Evolutionary conservation across 2,329 filamentous ascomycete species (phyloP).

Genomic region (Peltaster fructicola): DNA sequence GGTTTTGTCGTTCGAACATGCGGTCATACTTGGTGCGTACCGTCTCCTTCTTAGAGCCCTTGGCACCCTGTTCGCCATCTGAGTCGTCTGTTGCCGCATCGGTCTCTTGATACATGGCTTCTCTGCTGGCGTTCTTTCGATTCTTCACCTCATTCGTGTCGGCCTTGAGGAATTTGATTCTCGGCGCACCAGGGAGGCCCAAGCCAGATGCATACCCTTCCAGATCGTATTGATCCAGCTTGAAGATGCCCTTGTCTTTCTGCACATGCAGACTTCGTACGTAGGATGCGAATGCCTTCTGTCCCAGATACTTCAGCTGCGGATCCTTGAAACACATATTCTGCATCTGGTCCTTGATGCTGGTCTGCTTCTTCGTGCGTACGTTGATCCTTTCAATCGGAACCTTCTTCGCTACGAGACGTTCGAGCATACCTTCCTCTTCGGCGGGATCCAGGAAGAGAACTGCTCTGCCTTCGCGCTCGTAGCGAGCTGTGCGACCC

Average conservation of each 20-base stretch:
- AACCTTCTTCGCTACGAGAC: conserved; percentile 76
- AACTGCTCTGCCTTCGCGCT: conserved; percentile 72
- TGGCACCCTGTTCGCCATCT: conserved; percentile 28
- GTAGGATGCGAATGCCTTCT: conserved; percentile 91
- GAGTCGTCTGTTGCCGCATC: conserved; percentile 45
- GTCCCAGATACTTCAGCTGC: conserved; percentile 82
- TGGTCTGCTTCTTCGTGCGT: conserved; percentile 73
- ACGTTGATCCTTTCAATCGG: conserved; percentile 76
- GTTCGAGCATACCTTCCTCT: conserved; percentile 74
- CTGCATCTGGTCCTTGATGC: conserved; percentile 68
- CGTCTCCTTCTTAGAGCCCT: conserved; percentile 43
- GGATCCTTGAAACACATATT: conserved; percentile 93
- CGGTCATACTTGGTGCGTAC: conserved; percentile 91
- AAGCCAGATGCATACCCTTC: conserved; percentile 74
- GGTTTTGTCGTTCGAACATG: conserved; percentile 95
- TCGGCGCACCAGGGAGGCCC: conserved; percentile 76
- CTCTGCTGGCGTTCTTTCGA: conserved; percentile 67
- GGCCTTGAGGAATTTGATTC: conserved; percentile 84
- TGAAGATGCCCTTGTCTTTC: conserved; percentile 81
- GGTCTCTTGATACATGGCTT: conserved; percentile 37
- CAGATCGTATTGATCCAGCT: conserved; percentile 63
- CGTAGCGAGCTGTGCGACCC: conserved; percentile 83
- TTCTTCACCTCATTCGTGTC: conserved; percentile 75
- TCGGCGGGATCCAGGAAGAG: conserved; percentile 86
- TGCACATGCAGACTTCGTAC: conserved; percentile 71